These are phyloP conservation scores for Hypomyces rosellus DNA, from an alignment of 2,329 filamentous ascomycete species.

Conservation along the genomic window DNA sequence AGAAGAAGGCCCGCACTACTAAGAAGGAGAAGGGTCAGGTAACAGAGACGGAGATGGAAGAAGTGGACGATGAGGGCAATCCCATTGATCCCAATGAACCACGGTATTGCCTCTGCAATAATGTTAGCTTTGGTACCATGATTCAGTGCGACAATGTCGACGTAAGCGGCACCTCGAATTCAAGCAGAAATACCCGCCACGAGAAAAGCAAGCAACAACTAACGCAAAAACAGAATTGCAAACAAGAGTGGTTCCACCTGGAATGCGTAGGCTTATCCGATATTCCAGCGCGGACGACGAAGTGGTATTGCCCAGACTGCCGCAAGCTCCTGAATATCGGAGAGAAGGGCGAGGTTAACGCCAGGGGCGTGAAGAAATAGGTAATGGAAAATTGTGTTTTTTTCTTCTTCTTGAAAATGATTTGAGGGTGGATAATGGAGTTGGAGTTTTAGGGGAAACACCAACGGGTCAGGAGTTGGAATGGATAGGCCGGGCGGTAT, in stretches of 20 bases:
- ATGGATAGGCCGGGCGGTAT: not conserved
- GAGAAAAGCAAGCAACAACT: constrained; percentile 10
- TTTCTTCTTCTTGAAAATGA: constrained; percentile 2
- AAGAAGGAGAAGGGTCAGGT: constrained; percentile 42
- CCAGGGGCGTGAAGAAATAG: constrained; percentile 45
- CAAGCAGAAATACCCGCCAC: not conserved
- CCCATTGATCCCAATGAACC: constrained; percentile 69
- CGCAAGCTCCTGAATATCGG: constrained; percentile 56
- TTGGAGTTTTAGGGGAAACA: constrained; percentile 6
- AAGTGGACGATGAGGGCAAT: constrained; percentile 62
- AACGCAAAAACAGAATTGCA: constrained; percentile 50
- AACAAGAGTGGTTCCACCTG: constrained; percentile 80
- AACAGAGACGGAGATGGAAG: constrained; percentile 43
- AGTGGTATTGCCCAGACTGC: constrained; percentile 83
- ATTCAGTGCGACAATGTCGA: constrained; percentile 75
- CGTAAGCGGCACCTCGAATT: constrained; percentile 42
- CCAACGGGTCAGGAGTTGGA: constrained; percentile 3
- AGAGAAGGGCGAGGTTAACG: constrained; percentile 56
- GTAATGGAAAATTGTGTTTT: not conserved
- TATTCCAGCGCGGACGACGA: constrained; percentile 64
- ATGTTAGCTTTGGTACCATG: constrained; percentile 78
- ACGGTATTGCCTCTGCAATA: constrained; percentile 70
- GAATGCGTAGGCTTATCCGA: constrained; percentile 65
- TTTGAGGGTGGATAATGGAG: constrained; percentile 8
- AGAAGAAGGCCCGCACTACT: constrained; percentile 52